A percentile compares a stretch with the other conserved stretches of the same genome.
Evolutionary conservation across 2,329 filamentous ascomycete genomes (phyloP).

Genomic region (Aspergillus sojae): DNA sequence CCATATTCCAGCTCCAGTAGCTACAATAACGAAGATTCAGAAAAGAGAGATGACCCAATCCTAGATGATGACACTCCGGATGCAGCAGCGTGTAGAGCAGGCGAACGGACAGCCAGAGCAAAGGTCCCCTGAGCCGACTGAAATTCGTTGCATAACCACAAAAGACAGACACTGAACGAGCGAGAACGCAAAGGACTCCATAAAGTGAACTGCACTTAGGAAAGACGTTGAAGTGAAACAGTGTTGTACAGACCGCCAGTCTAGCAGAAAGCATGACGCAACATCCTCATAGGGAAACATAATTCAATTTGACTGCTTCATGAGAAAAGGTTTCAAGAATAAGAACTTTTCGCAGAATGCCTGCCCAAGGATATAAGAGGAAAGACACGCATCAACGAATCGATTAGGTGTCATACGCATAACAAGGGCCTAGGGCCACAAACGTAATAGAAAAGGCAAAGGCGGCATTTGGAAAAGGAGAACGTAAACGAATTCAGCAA

Average conservation of each 20-base stretch:
- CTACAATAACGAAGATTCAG: conserved; percentile 26
- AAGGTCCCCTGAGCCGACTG: conserved; percentile 1
- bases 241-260: conserved; percentile 42
- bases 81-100: conserved; percentile 12
- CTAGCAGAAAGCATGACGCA: conserved; percentile 36
- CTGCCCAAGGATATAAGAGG: conserved; percentile 44
- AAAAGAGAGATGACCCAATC: conserved; percentile 11
- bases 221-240: conserved; percentile 26
- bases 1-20: conserved; percentile 20
- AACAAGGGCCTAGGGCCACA: conserved; percentile 33
- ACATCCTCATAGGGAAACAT: conserved; percentile 37
- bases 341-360: conserved; percentile 49
- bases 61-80: conserved; percentile 7
- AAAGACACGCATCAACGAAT: conserved; percentile 37
- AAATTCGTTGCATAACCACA: conserved; percentile 11
- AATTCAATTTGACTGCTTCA: conserved; percentile 43
- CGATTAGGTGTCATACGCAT: conserved; percentile 43
- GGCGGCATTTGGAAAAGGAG: conserved; percentile 14
- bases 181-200: conserved; percentile 20
- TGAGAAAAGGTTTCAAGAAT: conserved; percentile 33
- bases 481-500: conserved; percentile 7
- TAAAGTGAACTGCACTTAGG: conserved; percentile 23
- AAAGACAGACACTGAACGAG: conserved; percentile 14
- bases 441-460: conserved; percentile 21
- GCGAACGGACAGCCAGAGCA: conserved; percentile 7